A percentile compares a stretch with the other conserved stretches of the same genome.
These are phyloP conservation scores for Cicer judaicum DNA, from an alignment of 306 rosid genomes.

Conservation along the genomic window DNA sequence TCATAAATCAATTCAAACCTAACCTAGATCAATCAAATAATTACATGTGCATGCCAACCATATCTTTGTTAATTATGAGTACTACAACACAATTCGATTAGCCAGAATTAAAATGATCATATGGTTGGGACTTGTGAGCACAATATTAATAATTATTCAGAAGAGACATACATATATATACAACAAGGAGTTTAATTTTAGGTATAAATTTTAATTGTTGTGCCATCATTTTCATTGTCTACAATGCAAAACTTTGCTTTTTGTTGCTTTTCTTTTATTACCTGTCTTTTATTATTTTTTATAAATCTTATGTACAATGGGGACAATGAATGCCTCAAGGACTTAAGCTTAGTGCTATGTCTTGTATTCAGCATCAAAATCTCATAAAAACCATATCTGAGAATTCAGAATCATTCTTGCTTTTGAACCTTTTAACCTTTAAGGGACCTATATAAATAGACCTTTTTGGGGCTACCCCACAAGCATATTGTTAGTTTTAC, in stretches of 20 bases:
- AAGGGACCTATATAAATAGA: constrained; percentile 43
- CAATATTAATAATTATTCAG: constrained; percentile 40
- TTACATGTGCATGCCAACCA: constrained; percentile 27
- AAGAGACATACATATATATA: constrained; percentile 17
- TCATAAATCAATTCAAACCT: not conserved
- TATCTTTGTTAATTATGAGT: constrained; percentile 10
- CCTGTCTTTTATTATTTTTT: constrained; percentile 38
- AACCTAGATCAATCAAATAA: constrained; percentile 19
- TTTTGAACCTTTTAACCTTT: constrained; percentile 61
- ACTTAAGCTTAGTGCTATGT: constrained; percentile 63
- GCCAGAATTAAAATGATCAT: constrained; percentile 40
- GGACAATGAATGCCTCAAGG: constrained; percentile 59
- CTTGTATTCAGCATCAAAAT: constrained; percentile 83
- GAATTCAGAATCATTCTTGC: constrained; percentile 73
- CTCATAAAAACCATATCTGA: constrained; percentile 54
- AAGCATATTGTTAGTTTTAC: constrained; percentile 52
- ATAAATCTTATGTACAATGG: constrained; percentile 46
- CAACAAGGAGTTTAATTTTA: not conserved
- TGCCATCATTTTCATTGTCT: constrained; percentile 39
- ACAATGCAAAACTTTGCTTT: constrained; percentile 33
- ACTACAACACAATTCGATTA: constrained; percentile 6
- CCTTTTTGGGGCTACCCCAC: constrained; percentile 70
- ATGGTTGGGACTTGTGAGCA: constrained; percentile 56
- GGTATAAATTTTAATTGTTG: constrained; percentile 30
- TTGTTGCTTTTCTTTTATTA: constrained; percentile 49